Evolutionary conservation across 2,329 filamentous ascomycete species (phyloP).

Genomic region (Aspergillus phoenicis): DNA sequence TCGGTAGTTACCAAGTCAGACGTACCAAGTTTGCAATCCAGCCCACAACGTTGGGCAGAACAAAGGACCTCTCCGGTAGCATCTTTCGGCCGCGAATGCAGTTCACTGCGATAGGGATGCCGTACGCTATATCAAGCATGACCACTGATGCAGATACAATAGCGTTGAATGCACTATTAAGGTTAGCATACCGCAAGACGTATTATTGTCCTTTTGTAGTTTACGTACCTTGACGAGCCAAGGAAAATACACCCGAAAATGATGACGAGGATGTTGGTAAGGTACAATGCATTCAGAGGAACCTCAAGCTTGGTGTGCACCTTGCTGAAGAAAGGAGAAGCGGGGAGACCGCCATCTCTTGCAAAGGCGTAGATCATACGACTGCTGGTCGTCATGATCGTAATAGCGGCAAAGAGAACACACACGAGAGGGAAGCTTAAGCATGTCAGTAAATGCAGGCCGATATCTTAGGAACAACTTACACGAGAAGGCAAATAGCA

Average conservation of each 20-base stretch:
- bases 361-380: conserved; percentile 41
- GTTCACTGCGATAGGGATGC: conserved; percentile 72
- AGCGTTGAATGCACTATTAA: conserved; percentile 66
- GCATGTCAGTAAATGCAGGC: conserved; percentile 11
- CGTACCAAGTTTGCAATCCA: conserved; percentile 62
- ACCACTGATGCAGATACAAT: conserved; percentile 73
- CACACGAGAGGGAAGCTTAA: conserved; percentile 35
- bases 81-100: conserved; percentile 66
- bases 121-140: conserved; percentile 71
- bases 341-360: conserved; percentile 67
- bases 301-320: conserved; percentile 64
- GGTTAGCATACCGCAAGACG: not conserved
- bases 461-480: conserved; percentile 13
- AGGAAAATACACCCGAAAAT: conserved; percentile 72
- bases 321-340: conserved; percentile 60
- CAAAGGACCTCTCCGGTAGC: conserved; percentile 64
- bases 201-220: not conserved
- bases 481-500: conserved; percentile 65
- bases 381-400: conserved; percentile 40
- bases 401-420: conserved; percentile 35
- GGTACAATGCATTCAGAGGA: conserved; percentile 66
- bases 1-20: not conserved
- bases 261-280: conserved; percentile 63
- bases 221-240: conserved; percentile 53
- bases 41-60: conserved; percentile 56